Evolutionary conservation across 768 basidiomycete genomes (phyloP).

Genomic region (Amanita fuliginea): DNA sequence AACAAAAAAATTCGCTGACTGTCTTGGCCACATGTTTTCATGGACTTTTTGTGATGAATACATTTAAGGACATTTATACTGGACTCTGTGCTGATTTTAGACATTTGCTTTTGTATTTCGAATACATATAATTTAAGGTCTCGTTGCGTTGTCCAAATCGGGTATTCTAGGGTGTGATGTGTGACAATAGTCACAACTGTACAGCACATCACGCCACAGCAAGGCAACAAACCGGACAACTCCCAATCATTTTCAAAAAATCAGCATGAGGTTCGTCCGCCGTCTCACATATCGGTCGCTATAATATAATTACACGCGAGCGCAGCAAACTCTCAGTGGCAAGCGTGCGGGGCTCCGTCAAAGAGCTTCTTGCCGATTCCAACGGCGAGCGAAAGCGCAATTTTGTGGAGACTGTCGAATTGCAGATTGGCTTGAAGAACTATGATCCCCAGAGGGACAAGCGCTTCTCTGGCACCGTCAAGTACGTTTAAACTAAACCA

Average conservation of each 20-base stretch:
- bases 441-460: slow-evolving; percentile 99
- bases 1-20: too few species aligned
- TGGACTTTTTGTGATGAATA: too few species aligned
- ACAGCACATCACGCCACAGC: background rate
- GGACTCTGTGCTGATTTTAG: too few species aligned
- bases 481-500: too few species aligned
- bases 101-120: too few species aligned
- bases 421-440: slow-evolving; percentile 97
- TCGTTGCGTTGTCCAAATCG: too few species aligned
- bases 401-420: slow-evolving; percentile 92
- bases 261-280: background rate
- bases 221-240: background rate
- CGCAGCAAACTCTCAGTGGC: slow-evolving; percentile 89
- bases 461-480: slow-evolving; percentile 99
- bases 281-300: background rate
- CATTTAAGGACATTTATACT: too few species aligned
- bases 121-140: too few species aligned
- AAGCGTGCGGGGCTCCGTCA: slow-evolving; percentile 98
- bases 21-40: too few species aligned
- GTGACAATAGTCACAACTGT: background rate
- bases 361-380: slow-evolving; percentile 77
- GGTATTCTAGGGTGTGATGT: too few species aligned
- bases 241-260: background rate
- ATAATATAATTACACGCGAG: background rate
- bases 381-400: slow-evolving; percentile 86